Conservation (phyloP, 2,329 filamentous ascomycete genomes). For the Cladosporium cucumerinum region DNA sequence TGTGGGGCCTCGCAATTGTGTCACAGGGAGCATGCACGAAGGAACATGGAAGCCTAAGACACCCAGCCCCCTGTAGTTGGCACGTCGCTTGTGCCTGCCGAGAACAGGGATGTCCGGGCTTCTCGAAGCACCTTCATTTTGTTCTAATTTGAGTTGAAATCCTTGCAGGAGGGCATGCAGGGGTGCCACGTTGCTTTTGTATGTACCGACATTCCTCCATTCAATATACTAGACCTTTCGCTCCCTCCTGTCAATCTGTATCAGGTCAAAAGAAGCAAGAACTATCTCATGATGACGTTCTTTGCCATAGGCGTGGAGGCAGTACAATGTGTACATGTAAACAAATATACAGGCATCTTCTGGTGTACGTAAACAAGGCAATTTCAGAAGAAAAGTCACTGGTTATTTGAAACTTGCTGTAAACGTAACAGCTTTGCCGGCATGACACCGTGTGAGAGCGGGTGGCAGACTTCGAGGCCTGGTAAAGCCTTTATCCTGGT, state of each 20-base stretch:
- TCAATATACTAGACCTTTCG: not conserved
- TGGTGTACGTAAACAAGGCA: not conserved
- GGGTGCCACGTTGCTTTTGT: conserved; percentile 4
- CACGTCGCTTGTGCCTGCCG: conserved; percentile 3
- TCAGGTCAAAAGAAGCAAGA: not conserved
- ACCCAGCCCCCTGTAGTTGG: not conserved
- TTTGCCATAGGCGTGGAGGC: not conserved
- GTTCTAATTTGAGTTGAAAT: not conserved
- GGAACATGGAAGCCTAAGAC: not conserved
- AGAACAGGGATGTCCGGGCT: not conserved
- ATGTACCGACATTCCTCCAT: not conserved
- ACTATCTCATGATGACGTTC: not conserved
- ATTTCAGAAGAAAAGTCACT: not conserved
- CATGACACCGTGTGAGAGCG: not conserved
- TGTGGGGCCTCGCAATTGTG: not conserved
- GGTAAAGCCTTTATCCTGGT: not conserved
- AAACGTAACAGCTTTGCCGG: not conserved
- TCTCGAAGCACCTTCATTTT: conserved; percentile 9
- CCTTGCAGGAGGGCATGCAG: not conserved
- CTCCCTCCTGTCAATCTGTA: not conserved
- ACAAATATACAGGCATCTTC: not conserved
- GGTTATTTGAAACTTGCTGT: not conserved
- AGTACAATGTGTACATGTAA: not conserved
- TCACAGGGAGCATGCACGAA: not conserved
- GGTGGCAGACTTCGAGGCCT: not conserved